Evolutionary conservation across 208 protist genomes (phyloP), one percentile per base, ranked within the genome.

Genomic region (Vickermania spadyakhi): DNA sequence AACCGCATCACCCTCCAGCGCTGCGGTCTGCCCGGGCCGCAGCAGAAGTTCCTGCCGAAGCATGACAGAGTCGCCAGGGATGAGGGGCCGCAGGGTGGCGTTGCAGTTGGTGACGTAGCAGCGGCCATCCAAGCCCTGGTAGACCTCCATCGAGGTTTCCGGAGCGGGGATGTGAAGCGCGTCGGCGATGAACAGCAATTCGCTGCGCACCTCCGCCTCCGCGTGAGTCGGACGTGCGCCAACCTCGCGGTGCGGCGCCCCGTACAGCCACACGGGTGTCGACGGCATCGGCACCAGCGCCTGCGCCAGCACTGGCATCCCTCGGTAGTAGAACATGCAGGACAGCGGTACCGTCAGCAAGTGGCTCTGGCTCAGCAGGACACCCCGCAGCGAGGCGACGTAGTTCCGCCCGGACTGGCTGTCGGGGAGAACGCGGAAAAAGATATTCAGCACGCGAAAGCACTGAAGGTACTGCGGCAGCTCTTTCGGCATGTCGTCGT

Each of bases 261-360:
- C 81, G 66, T 84, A 88, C 3, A 93, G 72, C 23, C 80, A 70
- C 49, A 70, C 73, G 5, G 82, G 80, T 14, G 71, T 56, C 22
- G 56, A 55, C 21, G 74, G 71, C 80, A 93, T 89, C 2, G 86
- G 86, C 45, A 90, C 77, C 13, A 93, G 79, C 31, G 86, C 86
- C 76, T 93, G 86, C 36, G 81, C 86, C 28, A 93, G 70, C 27
- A 93, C 77, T 3, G 86, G 86, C 83, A 93, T 93, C 56, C 86
- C 86, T 5, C 83, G 82, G 66, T 84, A 93, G 62, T 82, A 86
- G 52, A 93, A 81, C 79, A 93, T 90, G 63, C 68, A 63, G 18
- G 82, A 84, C 28, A 93, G 75, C 22, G 86, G 86, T 53, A 93
- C 86, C 5, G 86, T 84, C 25, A 93, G 63, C 7, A 93, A 68